These are phyloP conservation scores for Cryptococcus amylolentus DNA, from an alignment of 1,284 basidiomycete genomes.

Conservation along the genomic window DNA sequence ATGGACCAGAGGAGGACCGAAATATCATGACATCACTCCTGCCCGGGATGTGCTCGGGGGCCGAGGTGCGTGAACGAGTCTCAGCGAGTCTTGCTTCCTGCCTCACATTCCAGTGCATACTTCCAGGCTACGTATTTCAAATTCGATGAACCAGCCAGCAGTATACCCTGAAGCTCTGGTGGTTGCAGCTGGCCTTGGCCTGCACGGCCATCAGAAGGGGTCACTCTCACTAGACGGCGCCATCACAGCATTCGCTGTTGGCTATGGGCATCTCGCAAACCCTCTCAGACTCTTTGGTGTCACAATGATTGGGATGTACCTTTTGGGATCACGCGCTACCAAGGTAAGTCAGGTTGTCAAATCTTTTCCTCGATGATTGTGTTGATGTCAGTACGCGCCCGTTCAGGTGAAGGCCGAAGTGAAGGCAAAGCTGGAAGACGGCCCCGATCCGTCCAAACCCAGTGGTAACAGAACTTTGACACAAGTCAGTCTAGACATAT, in stretches of 20 bases:
- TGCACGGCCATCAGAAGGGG: slow-evolving; percentile 56
- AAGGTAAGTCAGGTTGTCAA: slow-evolving; percentile 63
- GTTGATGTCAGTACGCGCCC: background rate
- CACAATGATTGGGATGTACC: slow-evolving; percentile 75
- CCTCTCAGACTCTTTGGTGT: slow-evolving; percentile 59
- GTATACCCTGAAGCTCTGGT: slow-evolving; percentile 48
- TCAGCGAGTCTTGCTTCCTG: too few species aligned
- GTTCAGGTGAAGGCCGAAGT: slow-evolving; percentile 50
- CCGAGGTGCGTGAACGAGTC: too few species aligned
- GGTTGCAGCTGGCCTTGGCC: slow-evolving; percentile 53
- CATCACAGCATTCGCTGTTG: slow-evolving; percentile 68
- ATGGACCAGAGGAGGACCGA: too few species aligned
- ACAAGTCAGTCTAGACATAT: slow-evolving; percentile 55
- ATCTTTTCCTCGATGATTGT: background rate
- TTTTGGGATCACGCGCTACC: slow-evolving; percentile 76
- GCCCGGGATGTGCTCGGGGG: too few species aligned
- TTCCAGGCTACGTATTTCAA: too few species aligned
- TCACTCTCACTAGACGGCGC: slow-evolving; percentile 54
- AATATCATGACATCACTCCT: too few species aligned
- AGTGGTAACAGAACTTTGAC: slow-evolving; percentile 63
- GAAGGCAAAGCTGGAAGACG: slow-evolving; percentile 76
- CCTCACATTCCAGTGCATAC: too few species aligned
- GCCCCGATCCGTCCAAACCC: slow-evolving; percentile 61
- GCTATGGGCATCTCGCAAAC: slow-evolving; percentile 52
- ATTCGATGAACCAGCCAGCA: background rate